Evolutionary conservation across 1,284 basidiomycete genomes (phyloP).

Genomic region (Singerocomus inundabilis): DNA sequence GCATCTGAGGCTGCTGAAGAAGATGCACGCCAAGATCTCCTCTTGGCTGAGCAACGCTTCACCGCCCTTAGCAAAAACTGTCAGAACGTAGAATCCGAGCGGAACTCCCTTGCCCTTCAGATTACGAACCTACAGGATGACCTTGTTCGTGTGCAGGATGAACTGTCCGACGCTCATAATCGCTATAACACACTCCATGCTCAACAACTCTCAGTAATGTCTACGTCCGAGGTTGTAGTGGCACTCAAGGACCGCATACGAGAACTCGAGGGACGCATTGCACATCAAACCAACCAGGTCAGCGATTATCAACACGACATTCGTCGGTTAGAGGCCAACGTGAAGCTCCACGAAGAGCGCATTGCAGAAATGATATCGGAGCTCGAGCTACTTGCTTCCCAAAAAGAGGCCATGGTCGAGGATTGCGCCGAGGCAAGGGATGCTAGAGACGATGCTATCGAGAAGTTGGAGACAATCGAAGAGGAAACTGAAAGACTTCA

Average conservation of each 20-base stretch:
- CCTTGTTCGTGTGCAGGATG: constrained; percentile 47
- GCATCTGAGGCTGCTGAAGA: constrained; percentile 35
- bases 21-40: constrained; percentile 35
- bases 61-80: constrained; percentile 41
- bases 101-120: constrained; percentile 59
- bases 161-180: constrained; percentile 52
- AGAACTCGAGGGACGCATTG: constrained; percentile 59
- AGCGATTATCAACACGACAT: constrained; percentile 74
- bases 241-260: constrained; percentile 60
- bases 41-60: constrained; percentile 34
- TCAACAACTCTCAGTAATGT: constrained; percentile 61
- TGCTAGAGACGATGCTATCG: constrained; percentile 59
- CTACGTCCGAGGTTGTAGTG: constrained; percentile 50
- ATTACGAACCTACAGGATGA: constrained; percentile 61
- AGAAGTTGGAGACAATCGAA: constrained; percentile 41
- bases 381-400: constrained; percentile 57
- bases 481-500: constrained; percentile 58
- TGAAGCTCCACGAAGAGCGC: constrained; percentile 69
- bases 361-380: constrained; percentile 64
- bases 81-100: constrained; percentile 57
- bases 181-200: constrained; percentile 60
- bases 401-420: constrained; percentile 76
- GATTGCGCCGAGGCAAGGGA: constrained; percentile 73
- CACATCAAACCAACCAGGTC: constrained; percentile 65
- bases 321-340: constrained; percentile 66